phyloP scores from a whole-genome alignment of 176 grass and related monocot species.

The Panicum miliaceum region DNA sequence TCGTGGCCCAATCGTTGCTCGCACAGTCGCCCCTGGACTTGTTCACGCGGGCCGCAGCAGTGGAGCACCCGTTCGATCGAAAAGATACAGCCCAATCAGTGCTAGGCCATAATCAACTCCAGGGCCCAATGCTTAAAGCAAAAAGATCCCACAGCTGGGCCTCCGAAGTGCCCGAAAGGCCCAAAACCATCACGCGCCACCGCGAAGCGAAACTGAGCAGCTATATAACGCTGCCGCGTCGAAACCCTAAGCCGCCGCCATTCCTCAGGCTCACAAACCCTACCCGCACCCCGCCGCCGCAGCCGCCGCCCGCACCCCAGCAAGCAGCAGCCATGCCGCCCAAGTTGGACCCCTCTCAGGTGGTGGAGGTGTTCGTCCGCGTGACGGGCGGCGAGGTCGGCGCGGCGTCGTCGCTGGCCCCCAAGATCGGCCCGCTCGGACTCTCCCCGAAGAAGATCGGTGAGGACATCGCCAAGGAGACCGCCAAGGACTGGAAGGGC shows the following conservation, averaged over 20 bases:
- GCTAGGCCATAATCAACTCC: not conserved
- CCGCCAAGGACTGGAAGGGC: slow-evolving; percentile 95
- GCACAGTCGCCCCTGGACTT: not conserved
- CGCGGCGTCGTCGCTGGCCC: slow-evolving; percentile 81
- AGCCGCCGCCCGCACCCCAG: slow-evolving; percentile 12
- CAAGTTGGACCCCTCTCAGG: slow-evolving; percentile 80
- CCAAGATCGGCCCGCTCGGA: slow-evolving; percentile 90
- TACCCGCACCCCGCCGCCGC: slow-evolving; percentile 23
- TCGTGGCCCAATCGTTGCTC: not conserved
- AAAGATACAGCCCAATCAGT: not conserved
- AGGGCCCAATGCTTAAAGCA: not conserved
- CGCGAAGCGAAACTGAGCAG: not conserved
- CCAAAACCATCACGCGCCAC: not conserved
- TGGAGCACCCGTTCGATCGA: not conserved
- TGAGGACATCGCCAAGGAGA: slow-evolving; percentile 98
- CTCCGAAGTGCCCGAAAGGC: not conserved
- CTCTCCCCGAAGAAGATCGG: slow-evolving; percentile 98
- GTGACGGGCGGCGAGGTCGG: slow-evolving; percentile 94
- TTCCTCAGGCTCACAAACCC: slow-evolving; percentile 20
- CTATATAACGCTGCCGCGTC: not conserved
- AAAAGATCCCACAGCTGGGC: not conserved
- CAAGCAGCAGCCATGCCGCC: slow-evolving; percentile 65
- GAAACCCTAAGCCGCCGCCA: slow-evolving; percentile 45
- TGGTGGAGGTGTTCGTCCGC: slow-evolving; percentile 89
- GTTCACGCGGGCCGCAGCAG: not conserved